Base-by-base conservation (phyloP, 495 filamentous ascomycete genomes). In the Penicillium cataractarum region DNA sequence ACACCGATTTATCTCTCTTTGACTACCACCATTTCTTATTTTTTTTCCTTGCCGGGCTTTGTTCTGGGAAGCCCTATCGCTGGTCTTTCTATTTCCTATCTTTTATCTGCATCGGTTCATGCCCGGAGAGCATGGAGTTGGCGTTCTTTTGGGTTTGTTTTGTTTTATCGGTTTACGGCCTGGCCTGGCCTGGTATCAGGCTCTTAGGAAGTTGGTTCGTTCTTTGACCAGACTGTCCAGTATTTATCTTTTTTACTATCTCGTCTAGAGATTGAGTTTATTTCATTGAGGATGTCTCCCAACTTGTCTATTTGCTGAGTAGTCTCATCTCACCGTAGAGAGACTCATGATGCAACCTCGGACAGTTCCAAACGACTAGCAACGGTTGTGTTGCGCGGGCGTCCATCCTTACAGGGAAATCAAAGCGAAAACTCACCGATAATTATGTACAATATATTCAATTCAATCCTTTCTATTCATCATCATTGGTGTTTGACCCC, bases 41-140 rank as follows among this genome's bases (percentile, higher is more conserved):
- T 1, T 54, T 35, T 12, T 15, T 33, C 7, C 13, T 15, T 33
- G 6, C 19, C 4, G 15, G 51, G 13, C 10, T 40, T 40, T 55
- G 9, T 15, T 27, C 17, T 56, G n/a, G n/a, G 21, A 5, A 37
- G 24, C 2, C 7, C 27, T 29, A 6, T 10, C 53, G 0, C 3
- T 27, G 35, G 1, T 35, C 37, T 26, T 27, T 42, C 37, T 35
- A 8, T 51, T n/a, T 48, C 52, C 50, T 55, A 52, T 32, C 65
- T 51, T 54, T 59, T 57, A 54, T 63, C 65, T 66, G 66, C 69
- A 70, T 71, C 29, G 32, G 60, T 60, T 60, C 60, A 57, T 60
- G 29, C 33, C 40, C 22, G 61, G 64, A 52, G 62, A 58, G 62
- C 62, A 66, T 52, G 70, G 70, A 57, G 64, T 70, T 67, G 67